Conservation (phyloP, 2,329 filamentous ascomycete genomes). For the Fusarium sp. region DNA sequence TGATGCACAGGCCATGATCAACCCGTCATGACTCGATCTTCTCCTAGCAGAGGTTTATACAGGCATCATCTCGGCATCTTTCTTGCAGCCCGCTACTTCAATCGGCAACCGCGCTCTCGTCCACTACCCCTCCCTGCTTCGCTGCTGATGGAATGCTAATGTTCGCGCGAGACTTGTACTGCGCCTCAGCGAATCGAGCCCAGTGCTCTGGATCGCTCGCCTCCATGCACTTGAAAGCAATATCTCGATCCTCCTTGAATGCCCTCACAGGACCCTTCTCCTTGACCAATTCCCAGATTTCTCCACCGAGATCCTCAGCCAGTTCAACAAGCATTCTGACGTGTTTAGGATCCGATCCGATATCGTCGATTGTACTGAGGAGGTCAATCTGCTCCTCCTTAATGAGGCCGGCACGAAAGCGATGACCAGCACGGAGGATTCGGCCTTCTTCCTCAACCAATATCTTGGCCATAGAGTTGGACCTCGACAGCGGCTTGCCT, state of each 20-base stretch:
- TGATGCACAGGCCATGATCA: constrained; percentile 15
- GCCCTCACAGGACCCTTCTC: constrained; percentile 69
- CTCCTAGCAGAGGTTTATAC: background rate
- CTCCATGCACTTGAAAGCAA: constrained; percentile 60
- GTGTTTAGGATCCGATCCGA: constrained; percentile 61
- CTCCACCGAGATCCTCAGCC: constrained; percentile 70
- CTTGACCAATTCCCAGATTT: constrained; percentile 64
- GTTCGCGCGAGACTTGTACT: constrained; percentile 67
- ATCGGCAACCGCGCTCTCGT: constrained; percentile 57
- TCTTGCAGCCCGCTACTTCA: constrained; percentile 29
- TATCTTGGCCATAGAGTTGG: constrained; percentile 63
- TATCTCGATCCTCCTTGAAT: constrained; percentile 67
- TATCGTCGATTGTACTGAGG: constrained; percentile 59
- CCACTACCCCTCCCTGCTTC: constrained; percentile 39
- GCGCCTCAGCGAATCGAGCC: constrained; percentile 69
- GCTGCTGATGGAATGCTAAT: constrained; percentile 48
- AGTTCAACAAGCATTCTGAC: constrained; percentile 66
- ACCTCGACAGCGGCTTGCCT: constrained; percentile 56
- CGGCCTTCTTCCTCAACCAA: constrained; percentile 68
- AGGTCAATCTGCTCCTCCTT: constrained; percentile 62
- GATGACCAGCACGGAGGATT: constrained; percentile 64
- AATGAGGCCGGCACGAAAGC: constrained; percentile 64
- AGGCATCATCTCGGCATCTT: background rate
- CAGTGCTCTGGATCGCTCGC: constrained; percentile 74
- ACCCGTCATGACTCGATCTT: background rate